Conservation (phyloP, 2,329 filamentous ascomycete genomes). For the Periconia macrospinosa region DNA sequence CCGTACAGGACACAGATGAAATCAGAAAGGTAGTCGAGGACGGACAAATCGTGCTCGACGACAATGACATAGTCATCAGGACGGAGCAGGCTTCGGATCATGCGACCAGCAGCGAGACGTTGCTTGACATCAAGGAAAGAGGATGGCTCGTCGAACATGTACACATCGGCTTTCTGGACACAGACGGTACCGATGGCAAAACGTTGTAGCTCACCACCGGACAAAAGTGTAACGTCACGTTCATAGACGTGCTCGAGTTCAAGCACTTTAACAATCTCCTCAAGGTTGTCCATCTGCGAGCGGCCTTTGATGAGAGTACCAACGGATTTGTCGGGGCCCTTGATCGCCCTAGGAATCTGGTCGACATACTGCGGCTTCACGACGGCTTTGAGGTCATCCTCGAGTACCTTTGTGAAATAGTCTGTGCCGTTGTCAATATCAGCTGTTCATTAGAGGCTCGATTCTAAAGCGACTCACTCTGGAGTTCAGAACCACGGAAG, state of each 20-base stretch:
- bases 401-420: constrained; percentile 97
- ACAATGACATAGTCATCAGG: constrained; percentile 96
- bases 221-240: constrained; percentile 85
- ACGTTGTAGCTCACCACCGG: constrained; percentile 96
- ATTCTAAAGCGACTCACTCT: constrained; percentile 65
- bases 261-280: constrained; percentile 82
- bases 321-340: constrained; percentile 77
- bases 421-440: constrained; percentile 56
- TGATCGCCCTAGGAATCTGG: constrained; percentile 92
- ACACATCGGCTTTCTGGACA: constrained; percentile 89
- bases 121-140: constrained; percentile 81
- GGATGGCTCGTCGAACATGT: constrained; percentile 99
- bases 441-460: not conserved
- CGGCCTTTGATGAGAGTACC: constrained; percentile 76
- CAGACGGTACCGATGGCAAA: constrained; percentile 97
- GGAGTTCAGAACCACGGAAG: constrained; percentile 95
- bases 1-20: constrained; percentile 98
- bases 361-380: constrained; percentile 99
- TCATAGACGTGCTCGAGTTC: constrained; percentile 89
- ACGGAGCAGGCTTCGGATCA: constrained; percentile 87
- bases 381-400: constrained; percentile 95
- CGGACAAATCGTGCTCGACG: constrained; percentile 98
- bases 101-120: constrained; percentile 85
- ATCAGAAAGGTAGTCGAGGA: constrained; percentile 97
- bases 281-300: constrained; percentile 73